Percentiles rank a stretch among this genome's conserved stretches.
Conservation (phyloP, 163 green algal genomes). For the Coccomyxa subellipsoidea region DNA sequence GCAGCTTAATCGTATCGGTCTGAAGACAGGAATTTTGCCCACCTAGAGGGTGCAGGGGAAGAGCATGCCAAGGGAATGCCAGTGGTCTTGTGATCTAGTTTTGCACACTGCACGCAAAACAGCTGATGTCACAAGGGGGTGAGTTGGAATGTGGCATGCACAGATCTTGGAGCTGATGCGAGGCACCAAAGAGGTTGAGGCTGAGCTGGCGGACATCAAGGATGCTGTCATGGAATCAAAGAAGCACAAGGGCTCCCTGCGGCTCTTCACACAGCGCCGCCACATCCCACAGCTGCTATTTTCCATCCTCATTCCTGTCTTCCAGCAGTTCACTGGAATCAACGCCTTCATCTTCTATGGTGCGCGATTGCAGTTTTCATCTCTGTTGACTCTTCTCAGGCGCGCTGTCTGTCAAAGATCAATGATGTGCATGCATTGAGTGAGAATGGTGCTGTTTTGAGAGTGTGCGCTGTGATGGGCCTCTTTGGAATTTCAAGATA, state of each 20-base stretch:
- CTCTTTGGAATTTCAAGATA: neutral
- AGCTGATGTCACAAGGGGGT: neutral
- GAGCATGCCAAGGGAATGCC: too few relatives aligned
- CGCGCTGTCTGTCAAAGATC: too few relatives aligned
- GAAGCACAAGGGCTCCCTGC: constrained; percentile 33
- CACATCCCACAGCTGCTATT: constrained; percentile 44
- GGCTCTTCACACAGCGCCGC: neutral
- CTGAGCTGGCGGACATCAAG: constrained; percentile 45
- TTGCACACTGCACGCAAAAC: too few relatives aligned
- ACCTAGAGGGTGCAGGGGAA: too few relatives aligned
- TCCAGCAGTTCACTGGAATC: constrained; percentile 62
- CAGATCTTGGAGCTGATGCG: constrained; percentile 26
- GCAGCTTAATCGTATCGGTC: too few relatives aligned
- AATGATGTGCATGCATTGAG: too few relatives aligned
- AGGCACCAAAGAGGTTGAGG: constrained; percentile 36
- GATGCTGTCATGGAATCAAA: constrained; percentile 1
- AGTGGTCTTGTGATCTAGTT: too few relatives aligned
- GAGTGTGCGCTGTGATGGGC: too few relatives aligned
- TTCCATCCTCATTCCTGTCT: constrained; percentile 31
- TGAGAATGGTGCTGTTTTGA: too few relatives aligned
- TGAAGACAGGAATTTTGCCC: too few relatives aligned
- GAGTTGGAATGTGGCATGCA: too few relatives aligned
- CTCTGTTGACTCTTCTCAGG: too few relatives aligned
- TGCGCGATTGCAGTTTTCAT: neutral
- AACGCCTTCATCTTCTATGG: constrained; percentile 76